Percentiles rank a stretch among this genome's conserved stretches.
Evolutionary conservation across 116 monocot genomes (phyloP).

Genomic region (Papilionanthe hybrid): DNA sequence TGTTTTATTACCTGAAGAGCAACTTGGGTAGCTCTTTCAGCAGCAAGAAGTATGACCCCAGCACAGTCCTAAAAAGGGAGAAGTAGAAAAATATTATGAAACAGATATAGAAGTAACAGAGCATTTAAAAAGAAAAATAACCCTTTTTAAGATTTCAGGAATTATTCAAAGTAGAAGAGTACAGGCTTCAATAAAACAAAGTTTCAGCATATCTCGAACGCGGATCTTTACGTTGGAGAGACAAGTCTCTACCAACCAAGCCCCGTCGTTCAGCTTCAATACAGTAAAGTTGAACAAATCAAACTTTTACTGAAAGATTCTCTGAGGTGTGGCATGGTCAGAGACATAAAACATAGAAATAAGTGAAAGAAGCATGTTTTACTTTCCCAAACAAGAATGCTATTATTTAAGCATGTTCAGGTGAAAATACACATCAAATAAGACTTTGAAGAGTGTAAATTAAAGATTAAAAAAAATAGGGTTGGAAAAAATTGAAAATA

Average conservation of each 20-base stretch:
- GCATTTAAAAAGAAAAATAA: too few relatives aligned
- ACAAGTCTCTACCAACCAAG: too few relatives aligned
- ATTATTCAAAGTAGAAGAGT: too few relatives aligned
- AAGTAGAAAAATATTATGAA: neutral
- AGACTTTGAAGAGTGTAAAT: neutral
- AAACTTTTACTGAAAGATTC: neutral
- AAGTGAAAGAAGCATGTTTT: neutral
- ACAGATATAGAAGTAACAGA: too few relatives aligned
- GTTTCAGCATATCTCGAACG: too few relatives aligned
- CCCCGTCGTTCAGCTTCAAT: neutral
- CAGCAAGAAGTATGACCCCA: constrained; percentile 83
- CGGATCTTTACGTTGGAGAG: too few relatives aligned
- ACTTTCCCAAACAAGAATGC: neutral
- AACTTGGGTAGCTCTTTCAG: constrained; percentile 95
- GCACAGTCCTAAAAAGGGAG: constrained; percentile 70
- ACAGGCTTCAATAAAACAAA: neutral
- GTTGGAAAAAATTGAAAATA: neutral
- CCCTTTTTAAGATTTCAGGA: too few relatives aligned
- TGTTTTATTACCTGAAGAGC: constrained; percentile 68
- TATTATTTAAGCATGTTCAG: neutral
- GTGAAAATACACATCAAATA: neutral
- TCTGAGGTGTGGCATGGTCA: neutral
- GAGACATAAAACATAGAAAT: neutral
- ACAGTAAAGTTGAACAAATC: neutral
- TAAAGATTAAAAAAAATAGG: neutral